phyloP scores from a whole-genome alignment of 2,329 filamentous ascomycete species.

The Neonectria neomacrospora region DNA sequence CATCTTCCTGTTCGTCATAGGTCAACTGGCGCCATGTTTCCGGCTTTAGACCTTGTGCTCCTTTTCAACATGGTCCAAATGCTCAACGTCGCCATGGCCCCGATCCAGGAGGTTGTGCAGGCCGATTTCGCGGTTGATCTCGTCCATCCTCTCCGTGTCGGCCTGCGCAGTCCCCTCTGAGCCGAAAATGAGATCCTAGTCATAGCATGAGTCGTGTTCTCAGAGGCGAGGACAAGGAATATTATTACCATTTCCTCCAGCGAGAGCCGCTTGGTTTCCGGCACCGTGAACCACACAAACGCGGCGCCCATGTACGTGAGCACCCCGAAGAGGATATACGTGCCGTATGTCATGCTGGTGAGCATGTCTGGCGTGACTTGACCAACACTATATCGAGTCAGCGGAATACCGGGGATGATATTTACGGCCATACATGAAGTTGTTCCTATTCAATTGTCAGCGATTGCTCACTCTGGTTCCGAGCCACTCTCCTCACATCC shows the following conservation, averaged over 20 bases:
- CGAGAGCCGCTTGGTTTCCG: conserved; percentile 71
- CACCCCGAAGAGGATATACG: conserved; percentile 76
- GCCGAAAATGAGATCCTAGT: conserved; percentile 72
- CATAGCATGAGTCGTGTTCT: conserved; percentile 7
- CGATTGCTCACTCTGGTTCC: accelerated
- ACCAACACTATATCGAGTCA: conserved; percentile 57
- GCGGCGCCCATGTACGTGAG: conserved; percentile 70
- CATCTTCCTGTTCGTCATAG: not conserved
- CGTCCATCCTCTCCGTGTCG: conserved; percentile 76
- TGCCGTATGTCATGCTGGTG: conserved; percentile 72
- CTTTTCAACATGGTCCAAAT: conserved; percentile 6
- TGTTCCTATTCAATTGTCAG: conserved; percentile 54
- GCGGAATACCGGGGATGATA: not conserved
- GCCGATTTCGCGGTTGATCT: conserved; percentile 77
- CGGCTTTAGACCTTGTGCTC: not conserved
- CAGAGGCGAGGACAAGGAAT: accelerated
- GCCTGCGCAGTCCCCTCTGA: conserved; percentile 73
- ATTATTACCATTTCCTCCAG: conserved; percentile 69
- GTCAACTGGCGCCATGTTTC: not conserved
- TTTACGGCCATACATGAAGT: conserved; percentile 56
- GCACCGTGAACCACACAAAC: conserved; percentile 72
- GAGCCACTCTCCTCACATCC: conserved; percentile 54
- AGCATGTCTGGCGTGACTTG: conserved; percentile 78
- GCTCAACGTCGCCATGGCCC: not conserved
- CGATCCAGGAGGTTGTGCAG: conserved; percentile 47